Conservation (phyloP, 306 rosid genomes). For the Cucumis sativus region DNA sequence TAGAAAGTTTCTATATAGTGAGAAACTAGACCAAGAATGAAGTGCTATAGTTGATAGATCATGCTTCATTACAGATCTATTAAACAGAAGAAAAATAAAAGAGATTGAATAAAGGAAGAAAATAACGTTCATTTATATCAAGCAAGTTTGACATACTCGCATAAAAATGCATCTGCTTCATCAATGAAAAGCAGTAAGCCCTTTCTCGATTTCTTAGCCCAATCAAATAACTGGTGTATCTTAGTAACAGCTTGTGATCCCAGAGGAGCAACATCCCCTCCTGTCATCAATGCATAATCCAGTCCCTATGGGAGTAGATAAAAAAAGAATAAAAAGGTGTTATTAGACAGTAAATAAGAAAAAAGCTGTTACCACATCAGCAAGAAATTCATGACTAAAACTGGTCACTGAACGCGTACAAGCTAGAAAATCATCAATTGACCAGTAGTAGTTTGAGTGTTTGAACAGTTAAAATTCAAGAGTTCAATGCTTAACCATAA, state of each 20-base stretch:
- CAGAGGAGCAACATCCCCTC: constrained; percentile 97
- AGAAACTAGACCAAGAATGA: background rate
- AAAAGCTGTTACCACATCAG: background rate
- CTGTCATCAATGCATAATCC: constrained; percentile 97
- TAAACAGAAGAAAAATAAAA: background rate
- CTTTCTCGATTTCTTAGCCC: constrained; percentile 75
- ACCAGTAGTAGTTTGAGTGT: background rate
- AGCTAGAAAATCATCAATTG: background rate
- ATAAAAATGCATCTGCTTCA: constrained; percentile 97
- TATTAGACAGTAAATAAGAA: background rate
- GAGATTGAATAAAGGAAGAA: background rate
- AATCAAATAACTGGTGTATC: constrained; percentile 93
- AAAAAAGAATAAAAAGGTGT: background rate
- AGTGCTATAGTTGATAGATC: background rate
- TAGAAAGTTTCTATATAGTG: background rate
- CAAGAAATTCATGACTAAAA: background rate
- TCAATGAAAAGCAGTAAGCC: constrained; percentile 95
- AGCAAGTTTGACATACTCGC: constrained; percentile 63
- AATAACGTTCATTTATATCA: background rate
- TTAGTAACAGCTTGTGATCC: constrained; percentile 98
- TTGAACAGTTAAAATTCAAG: background rate
- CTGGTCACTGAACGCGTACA: background rate
- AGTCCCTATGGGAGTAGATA: constrained; percentile 39
- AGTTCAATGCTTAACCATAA: background rate
- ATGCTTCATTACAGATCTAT: background rate